These are phyloP conservation scores for Neonothopanus nambi DNA, from an alignment of 1,284 basidiomycete genomes.

Conservation along the genomic window DNA sequence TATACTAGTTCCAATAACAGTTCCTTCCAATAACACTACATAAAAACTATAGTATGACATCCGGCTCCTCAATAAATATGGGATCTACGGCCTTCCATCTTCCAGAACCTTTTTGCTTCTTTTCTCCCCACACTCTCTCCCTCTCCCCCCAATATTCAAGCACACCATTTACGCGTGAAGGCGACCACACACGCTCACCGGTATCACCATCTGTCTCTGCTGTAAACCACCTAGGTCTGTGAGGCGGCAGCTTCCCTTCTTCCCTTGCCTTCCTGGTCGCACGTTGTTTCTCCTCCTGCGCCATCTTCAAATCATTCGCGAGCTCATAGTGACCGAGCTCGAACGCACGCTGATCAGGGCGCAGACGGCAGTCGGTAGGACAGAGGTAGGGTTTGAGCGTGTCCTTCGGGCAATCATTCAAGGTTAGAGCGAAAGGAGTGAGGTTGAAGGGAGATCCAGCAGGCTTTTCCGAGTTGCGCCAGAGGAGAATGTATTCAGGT, in stretches of 20 bases:
- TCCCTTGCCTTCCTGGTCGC: conserved; percentile 77
- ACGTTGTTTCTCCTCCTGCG: conserved; percentile 89
- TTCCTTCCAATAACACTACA: not conserved
- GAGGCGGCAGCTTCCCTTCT: conserved; percentile 69
- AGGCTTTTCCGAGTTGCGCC: conserved; percentile 91
- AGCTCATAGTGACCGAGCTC: conserved; percentile 90
- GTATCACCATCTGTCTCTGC: conserved; percentile 81
- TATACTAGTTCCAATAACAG: not conserved
- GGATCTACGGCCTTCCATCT: conserved; percentile 73
- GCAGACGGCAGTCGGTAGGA: conserved; percentile 91
- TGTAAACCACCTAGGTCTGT: conserved; percentile 84
- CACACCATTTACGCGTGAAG: conserved; percentile 50
- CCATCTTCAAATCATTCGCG: conserved; percentile 86
- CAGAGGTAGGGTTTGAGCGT: conserved; percentile 75
- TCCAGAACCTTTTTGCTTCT: conserved; percentile 30
- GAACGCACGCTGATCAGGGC: conserved; percentile 95
- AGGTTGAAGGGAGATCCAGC: conserved; percentile 86
- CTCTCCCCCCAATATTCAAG: conserved; percentile 87
- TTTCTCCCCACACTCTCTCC: conserved; percentile 60
- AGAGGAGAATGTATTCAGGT: conserved; percentile 79
- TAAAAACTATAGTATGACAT: conserved; percentile 19
- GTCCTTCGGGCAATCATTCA: conserved; percentile 79
- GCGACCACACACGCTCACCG: conserved; percentile 84
- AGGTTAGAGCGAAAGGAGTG: conserved; percentile 91
- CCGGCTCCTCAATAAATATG: conserved; percentile 76